Base-by-base conservation (phyloP, 192 early-diverging fungal genomes). In the Backusella tuberculispora region DNA sequence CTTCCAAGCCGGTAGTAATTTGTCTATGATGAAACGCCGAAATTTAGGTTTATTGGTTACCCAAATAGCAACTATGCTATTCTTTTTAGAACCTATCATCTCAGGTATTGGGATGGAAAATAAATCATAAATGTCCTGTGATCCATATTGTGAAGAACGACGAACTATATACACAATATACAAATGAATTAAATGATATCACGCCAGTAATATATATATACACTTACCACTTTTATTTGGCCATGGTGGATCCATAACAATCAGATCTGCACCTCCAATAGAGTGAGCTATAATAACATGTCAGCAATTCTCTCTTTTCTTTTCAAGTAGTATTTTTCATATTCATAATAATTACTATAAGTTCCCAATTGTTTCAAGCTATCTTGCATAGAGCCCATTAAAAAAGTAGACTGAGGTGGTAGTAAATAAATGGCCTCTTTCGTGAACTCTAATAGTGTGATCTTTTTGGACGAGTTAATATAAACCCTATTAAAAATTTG, bases 231-330 rank as follows among this genome's bases (percentile, higher is more conserved):
- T 88, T 66, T 85, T 83, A 72, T 94, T 94, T 17, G 85, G 85
- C 92, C 92, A 94, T 14, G 92, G 88, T 34, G 89, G 89, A 53
- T 90, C 89, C 81, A 86, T 83, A 3, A 91, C 79, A 44, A 91
- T 80, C 8, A 90, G 77, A 44, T 85, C 77, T 64, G 78, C 85
- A 12, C 78, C 82, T 46, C 75, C 73, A 37, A 60, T 72, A 41
- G 71, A 60, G 10, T 69, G 21, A 3, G 76, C 83, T 85, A 64
- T 21, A 34, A 34, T 34, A n/a, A n/a, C 21, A 1, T 34, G 21
- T 63, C 7, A 21, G 21, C 6, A 5, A 10, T n/a, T n/a, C 12
- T 4, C 14, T 65, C 3, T 63, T 37, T 26, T 68, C 37, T 6
- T 19, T 24, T 12, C 4, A 19, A 19, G 8, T 17, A 53, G 12